Evolutionary conservation across 2,329 filamentous ascomycete species (phyloP), one percentile per base, ranked within the genome.

Genomic region (Lojkania enalia): DNA sequence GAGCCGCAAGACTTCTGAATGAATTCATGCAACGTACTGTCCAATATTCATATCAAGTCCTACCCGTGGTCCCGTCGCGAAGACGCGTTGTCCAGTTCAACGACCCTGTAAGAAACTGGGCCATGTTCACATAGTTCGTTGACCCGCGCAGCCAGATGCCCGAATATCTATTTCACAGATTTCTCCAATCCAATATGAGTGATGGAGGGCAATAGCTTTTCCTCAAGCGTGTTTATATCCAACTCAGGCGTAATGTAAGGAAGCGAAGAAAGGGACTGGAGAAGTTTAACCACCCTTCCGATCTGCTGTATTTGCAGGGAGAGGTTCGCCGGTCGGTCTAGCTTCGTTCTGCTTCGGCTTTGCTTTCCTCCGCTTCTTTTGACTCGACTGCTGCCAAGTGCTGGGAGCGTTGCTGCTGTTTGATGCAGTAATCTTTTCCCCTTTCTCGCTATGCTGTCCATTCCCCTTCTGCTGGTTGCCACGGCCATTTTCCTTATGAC

Each of bases 271-370:
- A n/a, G 7, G 7, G 23, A 27, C 7, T 27, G 7, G 23, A 27
- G 23, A 27, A 32, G n/a, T 14, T 29, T 63, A 73, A 16, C 74
- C 74, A 11, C 74, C 74, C 48, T 77, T 77, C 25, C 74, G 64
- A 39, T 77, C 74, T 23, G 66, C 65, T 35, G 71, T 67, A 52
- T 74, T 74, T 1, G 60, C 63, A 13, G 74, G 74, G 39, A 75
- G 46, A 3, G 71, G 64, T 54, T 77, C 72, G 5, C 73, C 71
- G 13, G 57, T 44, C 11, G 46, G 41, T 46, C 67, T 71, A 20
- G 58, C 41, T 35, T 69, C 66, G n/a, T 48, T 46, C 15, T 64
- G 43, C 58, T 56, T 57, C 51, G 13, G 54, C 42, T 52, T 63
- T 2, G 61, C 62, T 44, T 70, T 69, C 37, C 52, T 52, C 6